These are phyloP conservation scores for Metschnikowia matae DNA, from an alignment of 805 yeast species.

Conservation along the genomic window DNA sequence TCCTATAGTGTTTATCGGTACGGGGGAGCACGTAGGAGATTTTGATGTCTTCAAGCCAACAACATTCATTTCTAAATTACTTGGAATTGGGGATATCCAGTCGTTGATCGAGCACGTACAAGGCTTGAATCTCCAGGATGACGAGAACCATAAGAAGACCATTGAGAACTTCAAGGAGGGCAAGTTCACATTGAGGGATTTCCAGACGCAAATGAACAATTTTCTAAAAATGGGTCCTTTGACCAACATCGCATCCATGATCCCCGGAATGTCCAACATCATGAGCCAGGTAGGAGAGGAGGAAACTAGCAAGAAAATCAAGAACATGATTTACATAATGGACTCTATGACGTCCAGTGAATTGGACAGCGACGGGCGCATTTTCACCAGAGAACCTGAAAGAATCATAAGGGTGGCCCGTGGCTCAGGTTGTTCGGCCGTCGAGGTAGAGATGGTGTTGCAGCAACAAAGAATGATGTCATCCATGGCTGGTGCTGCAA, in stretches of 20 bases:
- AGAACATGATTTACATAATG: conserved; percentile 84
- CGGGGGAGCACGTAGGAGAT: conserved; percentile 95
- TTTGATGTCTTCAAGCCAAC: conserved; percentile 87
- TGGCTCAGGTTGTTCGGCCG: conserved; percentile 89
- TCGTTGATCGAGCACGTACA: conserved; percentile 92
- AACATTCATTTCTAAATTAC: conserved; percentile 81
- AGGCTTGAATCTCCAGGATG: conserved; percentile 63
- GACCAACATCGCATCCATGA: conserved; percentile 90
- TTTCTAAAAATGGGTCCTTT: conserved; percentile 96
- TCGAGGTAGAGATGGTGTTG: conserved; percentile 89
- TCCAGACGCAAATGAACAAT: conserved; percentile 92
- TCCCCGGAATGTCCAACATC: conserved; percentile 84
- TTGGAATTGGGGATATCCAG: conserved; percentile 95
- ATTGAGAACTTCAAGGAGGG: conserved; percentile 94
- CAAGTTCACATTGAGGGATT: conserved; percentile 84
- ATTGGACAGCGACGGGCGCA: conserved; percentile 81
- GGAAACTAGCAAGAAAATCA: conserved; percentile 79
- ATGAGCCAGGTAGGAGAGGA: conserved; percentile 88
- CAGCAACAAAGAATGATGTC: conserved; percentile 94
- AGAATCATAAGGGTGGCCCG: conserved; percentile 87
- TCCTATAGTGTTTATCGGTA: conserved; percentile 94
- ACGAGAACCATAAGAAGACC: conserved; percentile 77
- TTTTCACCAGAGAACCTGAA: conserved; percentile 75
- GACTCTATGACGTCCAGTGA: conserved; percentile 95
- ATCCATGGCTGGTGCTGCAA: conserved; percentile 75